These are phyloP conservation scores for Peronosclerospora sorghi DNA, from an alignment of 352 stramenopile species.

Conservation along the genomic window DNA sequence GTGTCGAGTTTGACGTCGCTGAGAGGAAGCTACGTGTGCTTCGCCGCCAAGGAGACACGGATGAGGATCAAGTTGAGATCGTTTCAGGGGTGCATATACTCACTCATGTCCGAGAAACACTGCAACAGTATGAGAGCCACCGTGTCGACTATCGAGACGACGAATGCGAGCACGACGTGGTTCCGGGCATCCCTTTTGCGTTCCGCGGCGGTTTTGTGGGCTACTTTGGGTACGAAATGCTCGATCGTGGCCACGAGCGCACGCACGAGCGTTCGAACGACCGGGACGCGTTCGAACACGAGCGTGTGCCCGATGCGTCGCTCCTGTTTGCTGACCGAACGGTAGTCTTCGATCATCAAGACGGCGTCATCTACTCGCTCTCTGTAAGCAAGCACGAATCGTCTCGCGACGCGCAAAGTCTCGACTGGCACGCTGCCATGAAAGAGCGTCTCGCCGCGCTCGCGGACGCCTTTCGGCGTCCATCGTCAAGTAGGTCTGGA, in stretches of 20 bases:
- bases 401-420: constrained; percentile 1
- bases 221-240: constrained; percentile 82
- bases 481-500: too few relatives aligned
- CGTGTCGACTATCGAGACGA: constrained; percentile 12
- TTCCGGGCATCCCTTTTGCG: constrained; percentile 42
- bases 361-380: constrained; percentile 68
- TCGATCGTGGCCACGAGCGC: constrained; percentile 27
- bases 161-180: constrained; percentile 1
- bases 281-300: constrained; percentile 1
- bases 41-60: constrained; percentile 2
- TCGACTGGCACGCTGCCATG: constrained; percentile 16
- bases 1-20: constrained; percentile 52
- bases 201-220: constrained; percentile 81
- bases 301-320: constrained; percentile 70
- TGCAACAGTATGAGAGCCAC: constrained; percentile 25
- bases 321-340: constrained; percentile 87
- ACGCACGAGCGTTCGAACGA: constrained; percentile 13
- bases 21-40: constrained; percentile 38
- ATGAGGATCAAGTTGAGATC: constrained; percentile 14
- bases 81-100: constrained; percentile 18
- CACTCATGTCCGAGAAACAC: constrained; percentile 29
- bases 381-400: constrained; percentile 22
- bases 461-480: too few relatives aligned
- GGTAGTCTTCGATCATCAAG: constrained; percentile 84
- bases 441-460: constrained; percentile 10